phyloP scores from a whole-genome alignment of 164 flowering plant genomes.

The Annona cherimola region DNA sequence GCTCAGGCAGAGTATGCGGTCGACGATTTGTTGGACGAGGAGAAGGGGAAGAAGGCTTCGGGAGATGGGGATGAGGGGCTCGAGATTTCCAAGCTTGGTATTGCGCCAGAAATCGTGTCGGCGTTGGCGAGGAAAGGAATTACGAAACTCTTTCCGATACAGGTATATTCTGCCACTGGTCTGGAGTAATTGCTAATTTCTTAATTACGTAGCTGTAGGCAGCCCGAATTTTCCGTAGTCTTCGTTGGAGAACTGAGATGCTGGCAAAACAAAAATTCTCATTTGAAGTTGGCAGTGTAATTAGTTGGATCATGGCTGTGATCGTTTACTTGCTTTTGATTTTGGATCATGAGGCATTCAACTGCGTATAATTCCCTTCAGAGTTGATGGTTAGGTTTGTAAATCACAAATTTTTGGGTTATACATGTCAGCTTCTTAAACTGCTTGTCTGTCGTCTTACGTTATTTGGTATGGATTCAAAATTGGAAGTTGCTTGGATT shows the following conservation, averaged over 20 bases:
- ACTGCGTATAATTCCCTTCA: neutral
- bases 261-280: neutral
- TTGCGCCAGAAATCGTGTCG: conserved; percentile 52
- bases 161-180: conserved; percentile 33
- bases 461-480: too few species aligned
- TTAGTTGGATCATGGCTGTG: neutral
- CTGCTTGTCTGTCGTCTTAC: too few species aligned
- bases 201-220: neutral
- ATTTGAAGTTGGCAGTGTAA: neutral
- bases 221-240: neutral
- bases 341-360: neutral
- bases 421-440: too few species aligned
- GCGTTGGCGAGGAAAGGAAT: conserved; percentile 63
- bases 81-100: conserved; percentile 77
- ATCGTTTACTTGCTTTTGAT: neutral
- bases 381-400: neutral
- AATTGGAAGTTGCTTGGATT: too few species aligned
- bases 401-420: too few species aligned
- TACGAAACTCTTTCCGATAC: conserved; percentile 74
- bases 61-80: conserved; percentile 46
- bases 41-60: conserved; percentile 19
- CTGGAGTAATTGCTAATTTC: neutral
- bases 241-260: neutral
- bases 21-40: conserved; percentile 41
- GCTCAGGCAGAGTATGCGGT: conserved; percentile 38